Evolutionary conservation across 345 rosid genomes (phyloP), one percentile per base, ranked within the genome.

Genomic region (Tarenaya hassleriana): DNA sequence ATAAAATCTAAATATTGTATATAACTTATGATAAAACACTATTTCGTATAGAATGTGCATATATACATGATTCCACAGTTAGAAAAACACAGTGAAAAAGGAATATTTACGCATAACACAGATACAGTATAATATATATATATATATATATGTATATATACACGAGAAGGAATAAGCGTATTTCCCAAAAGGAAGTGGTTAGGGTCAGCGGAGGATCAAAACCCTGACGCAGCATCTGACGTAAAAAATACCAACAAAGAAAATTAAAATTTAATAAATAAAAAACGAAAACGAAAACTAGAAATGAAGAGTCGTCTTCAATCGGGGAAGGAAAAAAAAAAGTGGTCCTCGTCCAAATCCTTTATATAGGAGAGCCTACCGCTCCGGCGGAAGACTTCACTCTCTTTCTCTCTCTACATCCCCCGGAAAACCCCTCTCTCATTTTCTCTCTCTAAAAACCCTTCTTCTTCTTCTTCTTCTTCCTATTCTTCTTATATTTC

Each of bases 331-430:
- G 46, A 32, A 21, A 51, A 35, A 10, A 16, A 16, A 49, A 60
- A 44, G 8, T 13, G 74, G 84, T 78, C 86, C 64, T 12, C 81
- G 72, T 71, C 60, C 77, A 64, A 74, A 62, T 84, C 90, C 90
- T 76, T 83, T 83, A 83, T 71, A 86, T 83, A 83, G 86, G 56
- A 84, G 76, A 67, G 41, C 75, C 79, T 63, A 13, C 66, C 65
- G 86, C 81, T 74, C 64, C 77, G 72, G 73, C 52, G 9, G 43
- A 89, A 81, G 79, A 79, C 90, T 89, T 89, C 95, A 77, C 82
- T 77, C 73, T 50, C n/a, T 38, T 39, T 41, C 46, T 31, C 42
- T 51, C 57, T 49, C 37, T 44, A 42, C 54, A 27, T 46, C 54
- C 64, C n/a, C 40, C n/a, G 4, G 16, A 38, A 47, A 43, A 52